These are phyloP conservation scores for Stenogyne calaminthoides DNA, from an alignment of 305 asterid species.

Conservation along the genomic window DNA sequence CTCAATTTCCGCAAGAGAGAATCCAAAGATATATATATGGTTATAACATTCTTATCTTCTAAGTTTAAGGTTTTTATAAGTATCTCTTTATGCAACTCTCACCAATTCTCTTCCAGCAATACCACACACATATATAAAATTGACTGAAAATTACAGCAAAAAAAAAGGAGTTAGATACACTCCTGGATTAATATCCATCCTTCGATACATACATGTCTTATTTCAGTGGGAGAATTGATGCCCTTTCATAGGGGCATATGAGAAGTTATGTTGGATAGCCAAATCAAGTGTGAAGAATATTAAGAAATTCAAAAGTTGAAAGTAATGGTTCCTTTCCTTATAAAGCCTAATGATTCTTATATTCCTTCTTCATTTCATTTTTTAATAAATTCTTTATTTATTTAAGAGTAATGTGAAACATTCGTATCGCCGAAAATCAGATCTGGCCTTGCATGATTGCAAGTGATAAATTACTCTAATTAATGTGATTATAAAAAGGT, in stretches of 20 bases:
- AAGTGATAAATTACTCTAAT: slow-evolving; percentile 30
- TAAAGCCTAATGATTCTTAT: slow-evolving; percentile 56
- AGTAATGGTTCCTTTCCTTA: slow-evolving; percentile 52
- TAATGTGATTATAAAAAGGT: slow-evolving; percentile 35
- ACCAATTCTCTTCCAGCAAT: neutral
- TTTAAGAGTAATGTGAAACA: no score
- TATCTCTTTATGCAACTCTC: slow-evolving; percentile 30
- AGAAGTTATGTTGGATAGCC: slow-evolving; percentile 27
- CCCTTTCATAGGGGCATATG: slow-evolving; percentile 25
- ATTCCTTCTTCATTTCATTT: slow-evolving; percentile 33
- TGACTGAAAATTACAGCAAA: slow-evolving; percentile 17
- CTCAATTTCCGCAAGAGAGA: neutral
- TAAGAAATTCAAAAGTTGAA: slow-evolving; percentile 35
- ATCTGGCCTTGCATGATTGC: slow-evolving; percentile 37
- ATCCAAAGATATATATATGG: slow-evolving; percentile 7
- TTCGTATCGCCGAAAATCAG: slow-evolving; percentile 60
- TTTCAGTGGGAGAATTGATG: slow-evolving; percentile 35
- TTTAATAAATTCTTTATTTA: neutral
- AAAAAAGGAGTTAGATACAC: neutral
- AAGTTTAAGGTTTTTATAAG: neutral
- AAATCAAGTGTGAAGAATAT: slow-evolving; percentile 23
- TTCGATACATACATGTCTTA: neutral
- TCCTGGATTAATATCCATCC: neutral
- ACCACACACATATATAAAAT: neutral
- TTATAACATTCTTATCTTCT: neutral